A percentile compares a stretch with the other conserved stretches of the same genome.
Conservation (phyloP, 768 basidiomycete genomes). For the Leccinellum albellum region DNA sequence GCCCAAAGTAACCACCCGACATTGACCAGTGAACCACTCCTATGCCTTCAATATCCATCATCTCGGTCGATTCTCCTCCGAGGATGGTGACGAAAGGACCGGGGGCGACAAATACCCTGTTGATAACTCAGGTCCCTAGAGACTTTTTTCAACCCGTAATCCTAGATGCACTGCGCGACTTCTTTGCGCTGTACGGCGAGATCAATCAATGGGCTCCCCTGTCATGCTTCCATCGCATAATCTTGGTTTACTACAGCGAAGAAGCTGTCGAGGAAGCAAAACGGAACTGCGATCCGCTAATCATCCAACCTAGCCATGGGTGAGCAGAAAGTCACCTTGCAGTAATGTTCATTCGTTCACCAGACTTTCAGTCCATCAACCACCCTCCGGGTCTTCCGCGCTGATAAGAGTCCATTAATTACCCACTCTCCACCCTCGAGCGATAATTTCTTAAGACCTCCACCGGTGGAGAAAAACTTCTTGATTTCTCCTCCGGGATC, state of each 20-base stretch:
- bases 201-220: conserved; percentile 93
- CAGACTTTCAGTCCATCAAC: conserved; percentile 41
- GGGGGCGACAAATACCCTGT: conserved; percentile 72
- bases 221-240: conserved; percentile 73
- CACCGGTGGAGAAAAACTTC: conserved; percentile 86
- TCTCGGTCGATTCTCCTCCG: conserved; percentile 10
- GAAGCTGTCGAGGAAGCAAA: conserved; percentile 69
- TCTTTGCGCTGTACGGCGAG: conserved; percentile 75
- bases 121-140: conserved; percentile 73
- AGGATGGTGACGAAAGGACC: neutral
- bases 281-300: conserved; percentile 57
- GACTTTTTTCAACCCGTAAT: conserved; percentile 73
- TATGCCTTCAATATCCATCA: conserved; percentile 31
- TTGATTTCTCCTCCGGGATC: conserved; percentile 97
- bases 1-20: conserved; percentile 2
- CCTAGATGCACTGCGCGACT: conserved; percentile 58
- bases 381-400: conserved; percentile 66
- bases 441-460: conserved; percentile 56
- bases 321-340: conserved; percentile 32
- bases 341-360: conserved; percentile 3
- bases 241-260: conserved; percentile 71
- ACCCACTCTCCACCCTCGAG: conserved; percentile 29
- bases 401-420: conserved; percentile 63
- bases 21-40: neutral
- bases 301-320: conserved; percentile 52